Evolutionary conservation across 2,329 filamentous ascomycete genomes (phyloP).

Genomic region (Talaromyces sp.): DNA sequence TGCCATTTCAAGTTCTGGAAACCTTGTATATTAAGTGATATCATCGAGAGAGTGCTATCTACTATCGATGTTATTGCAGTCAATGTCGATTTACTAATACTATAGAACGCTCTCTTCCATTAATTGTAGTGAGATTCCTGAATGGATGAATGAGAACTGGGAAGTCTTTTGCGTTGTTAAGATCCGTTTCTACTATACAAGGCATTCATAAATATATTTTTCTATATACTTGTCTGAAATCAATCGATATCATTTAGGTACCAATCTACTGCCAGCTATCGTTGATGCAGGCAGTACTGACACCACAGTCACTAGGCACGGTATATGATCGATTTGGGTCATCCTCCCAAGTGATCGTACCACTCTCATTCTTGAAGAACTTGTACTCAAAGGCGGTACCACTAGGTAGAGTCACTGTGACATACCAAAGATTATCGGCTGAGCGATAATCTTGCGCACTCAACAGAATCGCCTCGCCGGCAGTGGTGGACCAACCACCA

Average conservation of each 20-base stretch:
- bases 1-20: background rate
- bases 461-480: conserved; percentile 51
- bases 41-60: background rate
- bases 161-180: background rate
- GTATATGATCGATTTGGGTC: conserved; percentile 49
- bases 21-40: background rate
- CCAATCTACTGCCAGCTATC: conserved; percentile 38
- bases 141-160: background rate
- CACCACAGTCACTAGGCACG: conserved; percentile 37
- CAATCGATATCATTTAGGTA: background rate
- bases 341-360: conserved; percentile 60
- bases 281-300: conserved; percentile 32
- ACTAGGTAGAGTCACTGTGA: conserved; percentile 52
- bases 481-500: conserved; percentile 57
- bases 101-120: background rate
- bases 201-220: background rate
- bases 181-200: background rate
- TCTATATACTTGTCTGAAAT: background rate
- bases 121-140: background rate
- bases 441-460: conserved; percentile 58
- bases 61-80: background rate
- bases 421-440: conserved; percentile 60
- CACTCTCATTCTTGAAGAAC: conserved; percentile 60
- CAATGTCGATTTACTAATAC: background rate
- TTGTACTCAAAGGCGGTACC: conserved; percentile 63